Evolutionary conservation across 78 protist species (phyloP).

Genomic region (Dictyostelium firmibasis): DNA sequence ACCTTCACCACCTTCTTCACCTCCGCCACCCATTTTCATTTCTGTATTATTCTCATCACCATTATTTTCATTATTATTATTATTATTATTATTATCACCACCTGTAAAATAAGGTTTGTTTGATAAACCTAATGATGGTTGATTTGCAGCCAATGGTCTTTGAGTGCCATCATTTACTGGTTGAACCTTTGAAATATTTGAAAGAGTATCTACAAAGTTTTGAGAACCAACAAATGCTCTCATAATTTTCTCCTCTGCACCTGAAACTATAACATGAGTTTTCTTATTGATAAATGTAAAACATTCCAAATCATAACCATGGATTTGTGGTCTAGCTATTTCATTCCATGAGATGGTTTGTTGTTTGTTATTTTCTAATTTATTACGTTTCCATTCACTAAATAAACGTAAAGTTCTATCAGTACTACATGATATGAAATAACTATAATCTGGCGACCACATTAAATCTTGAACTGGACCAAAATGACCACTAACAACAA

Average conservation of each 20-base stretch:
- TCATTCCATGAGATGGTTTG: constrained; percentile 48
- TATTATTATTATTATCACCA: neutral
- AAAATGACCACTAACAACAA: constrained; percentile 71
- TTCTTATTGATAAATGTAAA: constrained; percentile 55
- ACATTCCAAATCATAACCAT: constrained; percentile 81
- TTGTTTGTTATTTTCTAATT: neutral
- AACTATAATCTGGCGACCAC: constrained; percentile 51
- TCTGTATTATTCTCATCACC: neutral
- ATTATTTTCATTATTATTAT: neutral
- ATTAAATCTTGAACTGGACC: constrained; percentile 77
- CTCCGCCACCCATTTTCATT: neutral
- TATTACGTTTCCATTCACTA: constrained; percentile 28
- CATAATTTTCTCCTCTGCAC: constrained; percentile 83
- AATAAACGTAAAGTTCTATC: constrained; percentile 71
- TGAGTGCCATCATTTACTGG: constrained; percentile 12
- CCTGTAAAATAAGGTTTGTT: constrained; percentile 76
- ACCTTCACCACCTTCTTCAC: constrained; percentile 47
- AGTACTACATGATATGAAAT: constrained; percentile 20
- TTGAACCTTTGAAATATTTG: constrained; percentile 31
- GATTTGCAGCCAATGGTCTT: constrained; percentile 79
- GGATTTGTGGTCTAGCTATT: constrained; percentile 79
- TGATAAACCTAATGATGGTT: constrained; percentile 82
- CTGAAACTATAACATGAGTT: constrained; percentile 63
- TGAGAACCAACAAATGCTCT: constrained; percentile 82
- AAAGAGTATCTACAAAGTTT: constrained; percentile 70